Conservation (phyloP, 2,329 filamentous ascomycete genomes). For the Spiromastix sp. region DNA sequence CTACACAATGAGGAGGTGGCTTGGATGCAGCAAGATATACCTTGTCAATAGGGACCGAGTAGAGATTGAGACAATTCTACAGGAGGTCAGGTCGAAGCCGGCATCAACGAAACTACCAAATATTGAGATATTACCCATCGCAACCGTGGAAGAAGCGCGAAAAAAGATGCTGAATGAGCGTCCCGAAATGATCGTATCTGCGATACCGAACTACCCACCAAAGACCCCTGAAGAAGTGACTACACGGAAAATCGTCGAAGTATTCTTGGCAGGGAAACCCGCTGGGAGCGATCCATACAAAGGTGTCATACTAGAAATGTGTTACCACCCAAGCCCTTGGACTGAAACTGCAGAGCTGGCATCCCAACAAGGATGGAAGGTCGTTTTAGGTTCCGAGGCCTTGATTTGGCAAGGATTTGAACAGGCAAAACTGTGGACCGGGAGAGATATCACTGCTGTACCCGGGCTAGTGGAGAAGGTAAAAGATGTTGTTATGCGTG, state of each 20-base stretch:
- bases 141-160: constrained; percentile 47
- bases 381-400: constrained; percentile 66
- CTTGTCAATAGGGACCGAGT: constrained; percentile 61
- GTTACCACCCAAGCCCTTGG: constrained; percentile 63
- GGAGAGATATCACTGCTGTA: constrained; percentile 46
- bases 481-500: constrained; percentile 40
- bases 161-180: constrained; percentile 30
- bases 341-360: constrained; percentile 57
- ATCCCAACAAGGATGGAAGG: constrained; percentile 55
- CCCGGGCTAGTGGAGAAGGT: constrained; percentile 46
- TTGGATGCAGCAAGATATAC: constrained; percentile 60
- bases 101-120: constrained; percentile 50
- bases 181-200: constrained; percentile 60
- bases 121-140: not conserved
- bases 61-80: constrained; percentile 58
- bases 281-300: constrained; percentile 34
- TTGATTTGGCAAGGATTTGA: constrained; percentile 69
- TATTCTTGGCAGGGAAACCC: constrained; percentile 28
- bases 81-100: constrained; percentile 46
- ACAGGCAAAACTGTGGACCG: constrained; percentile 55
- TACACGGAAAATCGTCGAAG: constrained; percentile 43
- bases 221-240: constrained; percentile 51
- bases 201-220: constrained; percentile 68
- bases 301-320: constrained; percentile 70
- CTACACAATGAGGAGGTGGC: constrained; percentile 61